These are phyloP conservation scores for Bruguiera hainesii DNA, from an alignment of 441 rosid genomes.

Conservation along the genomic window DNA sequence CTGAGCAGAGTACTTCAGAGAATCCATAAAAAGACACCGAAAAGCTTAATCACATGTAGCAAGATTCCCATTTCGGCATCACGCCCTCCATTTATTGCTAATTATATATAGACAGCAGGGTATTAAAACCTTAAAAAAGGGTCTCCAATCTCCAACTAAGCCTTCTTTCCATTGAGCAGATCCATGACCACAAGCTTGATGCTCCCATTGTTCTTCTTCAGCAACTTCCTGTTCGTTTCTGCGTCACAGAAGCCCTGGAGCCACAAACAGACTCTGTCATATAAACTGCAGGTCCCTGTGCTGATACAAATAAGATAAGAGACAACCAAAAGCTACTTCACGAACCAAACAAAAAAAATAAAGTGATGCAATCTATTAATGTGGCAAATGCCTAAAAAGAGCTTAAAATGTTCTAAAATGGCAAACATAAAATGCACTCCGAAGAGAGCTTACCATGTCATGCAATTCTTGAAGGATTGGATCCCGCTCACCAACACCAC, in stretches of 20 bases:
- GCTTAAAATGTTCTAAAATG: neutral
- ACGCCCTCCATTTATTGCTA: neutral
- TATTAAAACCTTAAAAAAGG: neutral
- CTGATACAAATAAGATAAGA: neutral
- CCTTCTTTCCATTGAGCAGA: conserved; percentile 65
- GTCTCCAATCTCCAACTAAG: conserved; percentile 19
- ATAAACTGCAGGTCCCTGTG: neutral
- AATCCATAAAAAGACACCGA: neutral
- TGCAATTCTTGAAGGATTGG: conserved; percentile 83
- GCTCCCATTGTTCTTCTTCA: conserved; percentile 95
- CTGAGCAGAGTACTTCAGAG: neutral
- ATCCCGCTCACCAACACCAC: conserved; percentile 85
- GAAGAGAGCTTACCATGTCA: conserved; percentile 62
- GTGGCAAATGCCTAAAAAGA: neutral
- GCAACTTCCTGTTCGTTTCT: conserved; percentile 72
- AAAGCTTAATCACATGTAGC: neutral
- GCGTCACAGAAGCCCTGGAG: conserved; percentile 73
- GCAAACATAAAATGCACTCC: neutral
- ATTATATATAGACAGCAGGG: conserved; percentile 7
- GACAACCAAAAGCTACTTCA: neutral
- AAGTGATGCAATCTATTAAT: too few relatives aligned
- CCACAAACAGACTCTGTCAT: neutral
- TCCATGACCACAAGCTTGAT: conserved; percentile 93
- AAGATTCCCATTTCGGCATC: neutral
- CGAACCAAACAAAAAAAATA: too few relatives aligned